Conservation (phyloP, 768 basidiomycete genomes). For the Lactarius akahatsu region DNA sequence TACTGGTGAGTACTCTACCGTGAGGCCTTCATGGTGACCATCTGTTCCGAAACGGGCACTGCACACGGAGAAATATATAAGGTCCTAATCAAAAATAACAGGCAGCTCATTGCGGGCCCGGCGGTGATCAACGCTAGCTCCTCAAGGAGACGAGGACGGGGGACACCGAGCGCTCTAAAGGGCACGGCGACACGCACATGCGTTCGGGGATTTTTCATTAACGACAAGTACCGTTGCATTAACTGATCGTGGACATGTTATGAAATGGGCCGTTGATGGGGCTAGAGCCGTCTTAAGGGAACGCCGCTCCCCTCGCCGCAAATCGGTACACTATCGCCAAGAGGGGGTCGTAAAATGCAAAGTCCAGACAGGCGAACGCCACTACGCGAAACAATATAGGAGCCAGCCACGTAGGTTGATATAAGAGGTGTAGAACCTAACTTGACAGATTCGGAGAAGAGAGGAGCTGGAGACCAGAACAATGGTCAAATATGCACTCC, state of each 20-base stretch:
- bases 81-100: background rate
- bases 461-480: background rate
- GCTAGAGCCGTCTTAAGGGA: background rate
- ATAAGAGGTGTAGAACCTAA: background rate
- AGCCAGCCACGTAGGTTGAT: background rate
- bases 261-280: background rate
- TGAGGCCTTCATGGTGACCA: background rate
- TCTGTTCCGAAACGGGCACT: background rate
- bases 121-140: background rate
- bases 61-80: background rate
- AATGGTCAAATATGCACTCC: background rate
- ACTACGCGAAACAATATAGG: slow-evolving; percentile 9
- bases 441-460: background rate
- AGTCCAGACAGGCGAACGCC: background rate
- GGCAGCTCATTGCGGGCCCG: background rate
- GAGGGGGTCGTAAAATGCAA: background rate
- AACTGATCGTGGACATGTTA: slow-evolving; percentile 7
- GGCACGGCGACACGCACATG: background rate
- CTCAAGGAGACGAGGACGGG: background rate
- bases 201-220: background rate
- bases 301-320: background rate
- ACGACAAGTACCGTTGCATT: background rate
- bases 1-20: background rate
- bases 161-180: background rate
- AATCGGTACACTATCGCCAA: background rate